Evolutionary conservation across 768 basidiomycete genomes (phyloP), one percentile per base, ranked within the genome.

Genomic region (Suillus subaureus): DNA sequence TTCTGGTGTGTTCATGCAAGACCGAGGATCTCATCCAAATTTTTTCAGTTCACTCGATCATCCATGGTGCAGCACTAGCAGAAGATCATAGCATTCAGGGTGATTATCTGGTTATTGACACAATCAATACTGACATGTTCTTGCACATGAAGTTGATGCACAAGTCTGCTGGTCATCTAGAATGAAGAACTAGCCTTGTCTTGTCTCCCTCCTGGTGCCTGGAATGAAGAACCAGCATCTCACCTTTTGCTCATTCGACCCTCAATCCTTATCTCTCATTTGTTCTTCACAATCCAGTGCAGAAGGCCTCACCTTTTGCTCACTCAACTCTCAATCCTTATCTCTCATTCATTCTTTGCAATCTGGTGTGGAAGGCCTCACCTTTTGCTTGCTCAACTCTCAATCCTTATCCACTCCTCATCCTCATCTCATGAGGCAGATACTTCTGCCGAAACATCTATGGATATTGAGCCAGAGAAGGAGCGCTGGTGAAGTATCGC

Each of bases 21-120:
- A 26, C 65, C 61, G 2, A 40, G 60, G 28, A 45, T 58, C 31
- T 45, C 66, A 21, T 39, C 70, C 1, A 69, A 71, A 39, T 69
- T 79, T 37, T 35, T 79, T 31, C 70, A 13, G 67, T 70, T 3
- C 47, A 64, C 15, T 78, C 76, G 13, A 78, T 80, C 12, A 68
- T 76, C 42, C 68, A 69, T 35, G 74, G 78, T 3, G 75, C 74
- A 12, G 61, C 72, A 26, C 51, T 79, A 33, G 65, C 69, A 31
- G 66, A 67, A 21, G 77, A 73, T 52, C 66, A 60, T 21, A 62
- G 63, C 13, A 42, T 35, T 4, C 31, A 45, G 47, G 72, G 69
- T 0, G 73, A 76, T 31, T 74, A 51, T 37, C 51, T 78, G 11
- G 67, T 79, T 11, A 61, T 74, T 33, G 76, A 80, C 65, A 42